Conservation (phyloP, 2,329 filamentous ascomycete genomes). For the Hymenoscyphus occultus region DNA sequence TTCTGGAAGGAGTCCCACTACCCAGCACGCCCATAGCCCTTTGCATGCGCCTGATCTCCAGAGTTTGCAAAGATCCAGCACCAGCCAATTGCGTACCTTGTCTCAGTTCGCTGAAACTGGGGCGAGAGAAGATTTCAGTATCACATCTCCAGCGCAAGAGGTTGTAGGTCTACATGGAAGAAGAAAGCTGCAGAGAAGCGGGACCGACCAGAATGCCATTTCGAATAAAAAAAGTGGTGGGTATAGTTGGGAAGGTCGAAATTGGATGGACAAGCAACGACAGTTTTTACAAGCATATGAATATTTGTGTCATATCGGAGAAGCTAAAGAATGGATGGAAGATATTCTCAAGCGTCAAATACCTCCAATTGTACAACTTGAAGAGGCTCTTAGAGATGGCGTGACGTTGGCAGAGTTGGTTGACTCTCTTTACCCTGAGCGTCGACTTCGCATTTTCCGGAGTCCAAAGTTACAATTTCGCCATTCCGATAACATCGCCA, state of each 20-base stretch:
- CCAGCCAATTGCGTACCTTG: slow-evolving; percentile 81
- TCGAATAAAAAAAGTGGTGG: slow-evolving; percentile 48
- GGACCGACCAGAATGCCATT: slow-evolving; percentile 44
- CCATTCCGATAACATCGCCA: slow-evolving; percentile 96
- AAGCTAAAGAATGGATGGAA: slow-evolving; percentile 99
- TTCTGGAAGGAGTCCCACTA: slow-evolving; percentile 29
- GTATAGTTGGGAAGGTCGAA: slow-evolving; percentile 76
- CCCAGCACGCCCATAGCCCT: slow-evolving; percentile 39
- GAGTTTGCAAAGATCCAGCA: slow-evolving; percentile 82
- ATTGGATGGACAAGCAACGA: slow-evolving; percentile 99
- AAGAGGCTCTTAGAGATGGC: slow-evolving; percentile 88
- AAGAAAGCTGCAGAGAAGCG: slow-evolving; percentile 72
- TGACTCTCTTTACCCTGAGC: slow-evolving; percentile 77
- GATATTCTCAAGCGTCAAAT: slow-evolving; percentile 81
- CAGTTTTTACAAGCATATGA: slow-evolving; percentile 97
- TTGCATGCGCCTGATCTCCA: slow-evolving; percentile 72
- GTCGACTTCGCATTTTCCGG: slow-evolving; percentile 77
- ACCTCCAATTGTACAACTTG: slow-evolving; percentile 87
- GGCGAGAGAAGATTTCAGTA: slow-evolving; percentile 74
- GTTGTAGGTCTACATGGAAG: slow-evolving; percentile 85
- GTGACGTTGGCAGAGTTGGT: slow-evolving; percentile 94
- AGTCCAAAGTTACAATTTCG: slow-evolving; percentile 84
- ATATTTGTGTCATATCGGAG: slow-evolving; percentile 97
- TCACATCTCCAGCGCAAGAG: slow-evolving; percentile 75
- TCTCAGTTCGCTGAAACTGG: slow-evolving; percentile 77